phyloP scores from a whole-genome alignment of 2,329 filamentous ascomycete species.

The Coniochaeta sp. region DNA sequence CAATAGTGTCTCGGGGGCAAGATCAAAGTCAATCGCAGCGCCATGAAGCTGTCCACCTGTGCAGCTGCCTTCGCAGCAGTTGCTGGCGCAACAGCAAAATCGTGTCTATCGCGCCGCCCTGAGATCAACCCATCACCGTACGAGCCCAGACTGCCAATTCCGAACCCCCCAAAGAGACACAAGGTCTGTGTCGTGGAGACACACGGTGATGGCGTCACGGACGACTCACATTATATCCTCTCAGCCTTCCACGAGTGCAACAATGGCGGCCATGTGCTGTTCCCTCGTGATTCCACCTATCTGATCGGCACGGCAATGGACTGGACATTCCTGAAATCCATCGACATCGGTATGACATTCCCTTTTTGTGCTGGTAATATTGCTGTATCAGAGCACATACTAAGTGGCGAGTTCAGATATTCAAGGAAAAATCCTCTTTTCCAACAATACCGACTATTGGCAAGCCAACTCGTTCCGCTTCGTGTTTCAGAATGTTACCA shows the following conservation, averaged over 20 bases:
- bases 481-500: slow-evolving; percentile 56
- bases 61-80: not conserved
- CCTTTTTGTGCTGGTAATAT: not conserved
- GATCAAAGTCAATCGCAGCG: not conserved
- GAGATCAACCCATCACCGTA: slow-evolving; percentile 11
- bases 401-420: slow-evolving; percentile 9
- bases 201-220: slow-evolving; percentile 31
- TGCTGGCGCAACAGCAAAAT: not conserved
- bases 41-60: not conserved
- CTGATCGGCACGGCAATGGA: slow-evolving; percentile 56
- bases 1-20: not conserved
- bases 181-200: slow-evolving; percentile 51
- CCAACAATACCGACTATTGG: slow-evolving; percentile 61
- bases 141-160: slow-evolving; percentile 18
- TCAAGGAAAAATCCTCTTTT: slow-evolving; percentile 44
- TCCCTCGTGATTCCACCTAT: slow-evolving; percentile 45
- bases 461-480: slow-evolving; percentile 55
- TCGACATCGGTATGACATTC: slow-evolving; percentile 45
- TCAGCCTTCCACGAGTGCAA: slow-evolving; percentile 48
- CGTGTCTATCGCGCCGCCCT: slow-evolving; percentile 10
- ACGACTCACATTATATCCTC: slow-evolving; percentile 30
- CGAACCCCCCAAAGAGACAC: slow-evolving; percentile 15
- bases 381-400: not conserved
- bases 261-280: slow-evolving; percentile 51
- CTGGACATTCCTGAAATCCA: slow-evolving; percentile 51